A percentile compares a stretch with the other conserved stretches of the same genome.
Evolutionary conservation across 2,329 filamentous ascomycete genomes (phyloP).

Genomic region (Polychaeton citri): DNA sequence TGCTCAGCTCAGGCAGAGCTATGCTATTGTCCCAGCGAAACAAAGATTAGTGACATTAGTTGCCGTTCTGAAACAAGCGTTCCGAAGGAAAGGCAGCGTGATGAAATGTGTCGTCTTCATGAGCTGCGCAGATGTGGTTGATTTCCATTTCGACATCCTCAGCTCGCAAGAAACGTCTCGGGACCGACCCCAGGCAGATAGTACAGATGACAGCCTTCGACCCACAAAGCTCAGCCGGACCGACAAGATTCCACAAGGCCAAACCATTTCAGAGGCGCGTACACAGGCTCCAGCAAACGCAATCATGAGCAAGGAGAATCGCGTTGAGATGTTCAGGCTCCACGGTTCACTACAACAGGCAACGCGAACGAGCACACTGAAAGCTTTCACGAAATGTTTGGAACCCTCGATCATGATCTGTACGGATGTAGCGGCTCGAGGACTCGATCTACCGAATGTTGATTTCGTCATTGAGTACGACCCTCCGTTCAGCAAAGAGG

Average conservation of each 20-base stretch:
- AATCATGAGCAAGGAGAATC: slow-evolving; percentile 50
- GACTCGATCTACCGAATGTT: slow-evolving; percentile 87
- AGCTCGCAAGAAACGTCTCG: slow-evolving; percentile 34
- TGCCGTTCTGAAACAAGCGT: slow-evolving; percentile 71
- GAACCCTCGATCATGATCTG: slow-evolving; percentile 76
- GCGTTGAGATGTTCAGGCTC: slow-evolving; percentile 69
- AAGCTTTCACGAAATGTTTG: slow-evolving; percentile 60
- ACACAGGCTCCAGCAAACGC: slow-evolving; percentile 38
- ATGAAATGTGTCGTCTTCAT: slow-evolving; percentile 98
- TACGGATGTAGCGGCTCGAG: slow-evolving; percentile 89
- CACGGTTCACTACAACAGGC: slow-evolving; percentile 86
- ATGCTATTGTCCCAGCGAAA: slow-evolving; percentile 77
- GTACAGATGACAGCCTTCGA: slow-evolving; percentile 5
- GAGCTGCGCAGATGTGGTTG: slow-evolving; percentile 90
- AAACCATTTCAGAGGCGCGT: slow-evolving; percentile 24
- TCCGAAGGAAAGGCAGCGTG: slow-evolving; percentile 74
- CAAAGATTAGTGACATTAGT: slow-evolving; percentile 78
- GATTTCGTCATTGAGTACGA: slow-evolving; percentile 95
- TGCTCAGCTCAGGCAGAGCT: slow-evolving; percentile 86
- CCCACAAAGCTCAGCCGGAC: slow-evolving; percentile 19
- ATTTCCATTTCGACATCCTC: slow-evolving; percentile 87
- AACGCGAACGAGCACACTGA: slow-evolving; percentile 73
- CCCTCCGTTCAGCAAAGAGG: slow-evolving; percentile 81
- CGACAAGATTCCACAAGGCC: slow-evolving; percentile 28
- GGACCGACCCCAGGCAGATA: slow-evolving; percentile 14